These are phyloP conservation scores for Heterobasidion parviporum DNA, from an alignment of 1,284 basidiomycete species.

Conservation along the genomic window DNA sequence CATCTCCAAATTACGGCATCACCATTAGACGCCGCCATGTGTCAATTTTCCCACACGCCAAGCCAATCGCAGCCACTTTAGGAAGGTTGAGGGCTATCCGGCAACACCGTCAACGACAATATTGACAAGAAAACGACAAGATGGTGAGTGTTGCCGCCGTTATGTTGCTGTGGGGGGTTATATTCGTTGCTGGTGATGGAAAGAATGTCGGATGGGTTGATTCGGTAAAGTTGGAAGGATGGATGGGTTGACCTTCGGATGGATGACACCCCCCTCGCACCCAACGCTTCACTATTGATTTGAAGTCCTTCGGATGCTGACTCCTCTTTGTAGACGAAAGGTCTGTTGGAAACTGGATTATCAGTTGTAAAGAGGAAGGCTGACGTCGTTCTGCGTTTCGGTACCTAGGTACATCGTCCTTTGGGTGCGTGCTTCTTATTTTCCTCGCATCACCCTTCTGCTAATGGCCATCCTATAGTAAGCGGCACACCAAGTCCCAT, in stretches of 20 bases:
- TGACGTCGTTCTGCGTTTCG: conserved; percentile 11
- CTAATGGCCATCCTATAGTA: conserved; percentile 44
- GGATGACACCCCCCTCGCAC: background rate
- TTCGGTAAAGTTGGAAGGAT: conserved; percentile 8
- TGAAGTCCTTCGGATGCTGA: background rate
- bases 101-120: conserved; percentile 15
- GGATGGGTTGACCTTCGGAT: background rate
- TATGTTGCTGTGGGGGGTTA: conserved; percentile 7
- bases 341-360: conserved; percentile 2
- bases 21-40: background rate
- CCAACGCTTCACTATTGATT: background rate
- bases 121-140: conserved; percentile 31
- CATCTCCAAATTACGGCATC: background rate
- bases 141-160: conserved; percentile 23
- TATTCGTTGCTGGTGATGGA: background rate
- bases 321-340: background rate
- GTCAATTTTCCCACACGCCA: conserved; percentile 6
- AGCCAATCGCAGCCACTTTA: conserved; percentile 4
- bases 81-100: conserved; percentile 8
- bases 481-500: conserved; percentile 98
- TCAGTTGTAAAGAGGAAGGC: background rate
- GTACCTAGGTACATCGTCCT: conserved; percentile 78
- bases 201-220: background rate
- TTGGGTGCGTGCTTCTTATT: conserved; percentile 52
- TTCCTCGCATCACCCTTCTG: background rate